Conservation (phyloP, 2,329 filamentous ascomycete species). For the Aplosporella prunicola region DNA sequence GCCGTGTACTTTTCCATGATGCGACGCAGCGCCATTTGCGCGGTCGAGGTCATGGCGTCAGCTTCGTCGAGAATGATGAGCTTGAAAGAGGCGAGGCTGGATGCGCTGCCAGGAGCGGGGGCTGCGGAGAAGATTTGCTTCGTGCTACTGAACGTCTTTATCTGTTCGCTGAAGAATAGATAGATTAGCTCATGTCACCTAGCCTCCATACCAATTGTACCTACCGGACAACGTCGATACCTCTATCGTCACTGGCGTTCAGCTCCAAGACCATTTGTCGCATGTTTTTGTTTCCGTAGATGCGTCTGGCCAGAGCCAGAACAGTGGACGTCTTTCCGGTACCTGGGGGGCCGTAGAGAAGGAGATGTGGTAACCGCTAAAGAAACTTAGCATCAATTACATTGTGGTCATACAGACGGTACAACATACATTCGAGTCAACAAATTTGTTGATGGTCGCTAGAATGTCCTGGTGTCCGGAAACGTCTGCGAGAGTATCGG, state of each 20-base stretch:
- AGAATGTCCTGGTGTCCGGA: slow-evolving; percentile 96
- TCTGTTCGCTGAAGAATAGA: slow-evolving; percentile 72
- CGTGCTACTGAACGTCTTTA: slow-evolving; percentile 97
- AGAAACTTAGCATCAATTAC: slow-evolving; percentile 1
- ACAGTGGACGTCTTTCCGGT: slow-evolving; percentile 98
- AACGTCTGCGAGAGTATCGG: slow-evolving; percentile 79
- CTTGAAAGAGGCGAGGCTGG: slow-evolving; percentile 68
- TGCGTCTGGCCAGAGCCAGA: slow-evolving; percentile 80
- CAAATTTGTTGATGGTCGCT: slow-evolving; percentile 93
- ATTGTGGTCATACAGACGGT: not conserved
- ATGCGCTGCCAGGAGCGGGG: slow-evolving; percentile 38
- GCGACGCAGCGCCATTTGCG: slow-evolving; percentile 89
- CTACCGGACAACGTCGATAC: slow-evolving; percentile 83
- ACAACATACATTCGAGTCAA: slow-evolving; percentile 68
- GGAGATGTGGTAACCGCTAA: slow-evolving; percentile 78
- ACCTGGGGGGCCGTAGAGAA: slow-evolving; percentile 91
- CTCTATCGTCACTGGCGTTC: slow-evolving; percentile 93
- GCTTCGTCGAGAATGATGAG: slow-evolving; percentile 96
- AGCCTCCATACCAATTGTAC: too few relatives aligned
- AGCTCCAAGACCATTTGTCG: slow-evolving; percentile 97
- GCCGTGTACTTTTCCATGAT: slow-evolving; percentile 99
- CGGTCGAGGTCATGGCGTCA: slow-evolving; percentile 98
- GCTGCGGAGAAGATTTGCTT: slow-evolving; percentile 87
- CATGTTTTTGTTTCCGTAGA: slow-evolving; percentile 88
- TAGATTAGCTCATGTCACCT: slow-evolving; percentile 1